phyloP scores from a whole-genome alignment of 495 filamentous ascomycete genomes.

The Podospora comata region DNA sequence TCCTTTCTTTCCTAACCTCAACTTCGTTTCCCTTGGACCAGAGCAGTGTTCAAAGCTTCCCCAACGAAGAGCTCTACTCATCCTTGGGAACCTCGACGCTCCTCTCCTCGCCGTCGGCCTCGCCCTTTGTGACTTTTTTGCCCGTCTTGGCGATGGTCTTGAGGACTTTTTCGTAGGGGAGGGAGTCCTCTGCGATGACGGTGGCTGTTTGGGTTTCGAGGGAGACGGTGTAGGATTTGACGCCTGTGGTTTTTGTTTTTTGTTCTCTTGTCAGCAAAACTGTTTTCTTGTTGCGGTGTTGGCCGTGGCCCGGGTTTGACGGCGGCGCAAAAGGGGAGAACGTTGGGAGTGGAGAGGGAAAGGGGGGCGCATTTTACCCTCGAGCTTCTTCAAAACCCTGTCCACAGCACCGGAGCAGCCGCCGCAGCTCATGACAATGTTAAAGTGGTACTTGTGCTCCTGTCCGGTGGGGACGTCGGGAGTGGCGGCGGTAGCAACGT shows the following conservation, averaged over 20 bases:
- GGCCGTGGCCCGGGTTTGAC: neutral
- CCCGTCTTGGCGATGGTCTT: constrained; percentile 92
- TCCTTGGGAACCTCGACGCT: constrained; percentile 44
- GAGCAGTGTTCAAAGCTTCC: neutral
- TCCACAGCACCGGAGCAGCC: constrained; percentile 69
- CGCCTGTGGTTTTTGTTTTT: constrained; percentile 50
- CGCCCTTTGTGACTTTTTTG: constrained; percentile 76
- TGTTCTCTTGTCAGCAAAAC: neutral
- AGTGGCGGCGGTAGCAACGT: constrained; percentile 20
- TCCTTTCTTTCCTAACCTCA: neutral
- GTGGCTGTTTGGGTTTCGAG: constrained; percentile 78
- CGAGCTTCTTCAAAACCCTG: constrained; percentile 89
- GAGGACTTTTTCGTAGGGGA: constrained; percentile 77
- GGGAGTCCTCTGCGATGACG: constrained; percentile 59
- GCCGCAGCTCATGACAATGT: constrained; percentile 61
- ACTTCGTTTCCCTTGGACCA: neutral
- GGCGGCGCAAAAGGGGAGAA: neutral
- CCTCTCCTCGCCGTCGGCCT: constrained; percentile 54
- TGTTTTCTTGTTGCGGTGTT: too few species aligned
- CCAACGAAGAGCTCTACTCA: constrained; percentile 13
- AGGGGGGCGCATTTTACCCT: constrained; percentile 54
- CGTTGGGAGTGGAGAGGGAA: constrained; percentile 7
- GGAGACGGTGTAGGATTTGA: constrained; percentile 81
- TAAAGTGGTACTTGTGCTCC: constrained; percentile 62
- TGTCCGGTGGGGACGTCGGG: constrained; percentile 30